These are phyloP conservation scores for Nemania serpens DNA, from an alignment of 2,329 filamentous ascomycete genomes.

Conservation along the genomic window DNA sequence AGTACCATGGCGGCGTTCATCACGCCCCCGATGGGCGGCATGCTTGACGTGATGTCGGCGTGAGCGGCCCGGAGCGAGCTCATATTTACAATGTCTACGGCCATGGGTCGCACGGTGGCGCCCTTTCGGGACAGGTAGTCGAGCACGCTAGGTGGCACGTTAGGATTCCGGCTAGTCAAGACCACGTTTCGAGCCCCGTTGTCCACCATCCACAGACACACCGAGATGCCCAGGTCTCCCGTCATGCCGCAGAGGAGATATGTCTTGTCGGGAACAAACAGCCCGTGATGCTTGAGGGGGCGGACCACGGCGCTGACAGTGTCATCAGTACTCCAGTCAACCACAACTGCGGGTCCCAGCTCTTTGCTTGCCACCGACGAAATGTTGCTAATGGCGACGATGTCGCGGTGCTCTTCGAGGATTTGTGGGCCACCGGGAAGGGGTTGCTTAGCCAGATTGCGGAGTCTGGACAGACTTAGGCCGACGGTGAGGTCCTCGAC, in stretches of 20 bases:
- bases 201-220: constrained; percentile 44
- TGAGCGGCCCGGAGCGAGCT: not conserved
- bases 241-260: constrained; percentile 43
- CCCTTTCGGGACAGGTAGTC: not conserved
- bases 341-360: constrained; percentile 24
- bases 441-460: not conserved
- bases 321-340: constrained; percentile 38
- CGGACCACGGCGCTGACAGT: not conserved
- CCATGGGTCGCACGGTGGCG: not conserved
- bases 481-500: not conserved
- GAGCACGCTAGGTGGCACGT: not conserved
- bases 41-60: not conserved
- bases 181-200: constrained; percentile 44
- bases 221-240: constrained; percentile 43
- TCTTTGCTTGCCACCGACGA: not conserved
- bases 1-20: constrained; percentile 8
- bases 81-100: not conserved
- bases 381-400: not conserved
- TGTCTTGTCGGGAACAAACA: constrained; percentile 31
- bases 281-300: not conserved
- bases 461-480: not conserved
- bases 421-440: not conserved
- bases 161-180: constrained; percentile 43
- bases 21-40: constrained; percentile 10
- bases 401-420: not conserved